Percentiles rank a stretch among this genome's conserved stretches.
Conservation (phyloP, 371 early-diverging fungal species). For the Mucor irregularis region DNA sequence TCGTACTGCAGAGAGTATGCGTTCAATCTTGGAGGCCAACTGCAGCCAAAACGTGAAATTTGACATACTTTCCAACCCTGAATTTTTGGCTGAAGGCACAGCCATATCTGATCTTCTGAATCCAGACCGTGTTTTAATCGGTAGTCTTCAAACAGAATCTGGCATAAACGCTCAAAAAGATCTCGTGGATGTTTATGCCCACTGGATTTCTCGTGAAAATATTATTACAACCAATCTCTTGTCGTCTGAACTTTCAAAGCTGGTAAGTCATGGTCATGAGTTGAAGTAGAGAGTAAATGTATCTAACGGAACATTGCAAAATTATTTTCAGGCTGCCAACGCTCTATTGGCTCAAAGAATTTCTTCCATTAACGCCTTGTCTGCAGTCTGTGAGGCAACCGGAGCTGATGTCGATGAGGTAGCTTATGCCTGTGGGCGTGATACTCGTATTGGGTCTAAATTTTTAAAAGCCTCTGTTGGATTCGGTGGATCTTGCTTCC, state of each 20-base stretch:
- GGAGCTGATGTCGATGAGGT: constrained; percentile 95
- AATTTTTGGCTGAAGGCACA: constrained; percentile 96
- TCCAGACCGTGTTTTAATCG: constrained; percentile 95
- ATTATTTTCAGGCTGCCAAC: constrained; percentile 79
- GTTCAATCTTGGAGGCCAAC: constrained; percentile 85
- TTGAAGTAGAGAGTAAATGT: no score
- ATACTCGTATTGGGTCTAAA: constrained; percentile 88
- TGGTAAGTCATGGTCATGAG: constrained; percentile 56
- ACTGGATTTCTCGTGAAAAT: constrained; percentile 83
- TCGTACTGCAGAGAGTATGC: constrained; percentile 89
- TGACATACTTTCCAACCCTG: constrained; percentile 94
- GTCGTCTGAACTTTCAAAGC: constrained; percentile 94
- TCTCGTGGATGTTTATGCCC: constrained; percentile 76
- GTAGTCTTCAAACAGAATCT: constrained; percentile 77
- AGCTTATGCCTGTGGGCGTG: constrained; percentile 88
- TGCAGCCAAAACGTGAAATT: constrained; percentile 72
- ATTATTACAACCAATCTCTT: constrained; percentile 92
- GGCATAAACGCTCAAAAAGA: constrained; percentile 77
- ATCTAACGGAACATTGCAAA: no score
- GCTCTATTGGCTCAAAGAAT: constrained; percentile 96
- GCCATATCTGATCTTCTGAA: constrained; percentile 84
- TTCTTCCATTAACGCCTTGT: constrained; percentile 90
- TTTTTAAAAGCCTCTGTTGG: constrained; percentile 93
- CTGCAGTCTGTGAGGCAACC: constrained; percentile 92
- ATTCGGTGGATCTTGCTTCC: constrained; percentile 96